These are phyloP conservation scores for Dioscorea zingiberensis DNA, from an alignment of 106 monocot genomes.

Conservation along the genomic window DNA sequence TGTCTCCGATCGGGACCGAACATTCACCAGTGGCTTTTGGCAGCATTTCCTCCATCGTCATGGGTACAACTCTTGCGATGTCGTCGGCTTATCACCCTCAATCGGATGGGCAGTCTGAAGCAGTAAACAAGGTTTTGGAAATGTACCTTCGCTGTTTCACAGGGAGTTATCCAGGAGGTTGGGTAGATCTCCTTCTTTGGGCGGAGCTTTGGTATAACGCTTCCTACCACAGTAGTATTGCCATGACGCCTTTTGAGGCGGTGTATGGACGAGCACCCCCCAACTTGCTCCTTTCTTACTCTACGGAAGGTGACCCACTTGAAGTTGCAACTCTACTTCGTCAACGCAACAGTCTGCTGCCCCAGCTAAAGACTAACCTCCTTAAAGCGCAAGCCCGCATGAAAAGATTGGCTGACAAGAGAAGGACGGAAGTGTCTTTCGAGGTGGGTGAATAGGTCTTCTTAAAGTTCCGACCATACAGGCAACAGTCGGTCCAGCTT, in stretches of 20 bases:
- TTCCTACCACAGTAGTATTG: background rate
- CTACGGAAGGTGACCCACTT: too few relatives aligned
- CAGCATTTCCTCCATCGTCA: background rate
- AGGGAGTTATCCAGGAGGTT: too few relatives aligned
- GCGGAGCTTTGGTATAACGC: background rate
- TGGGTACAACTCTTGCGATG: background rate
- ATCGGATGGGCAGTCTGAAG: background rate
- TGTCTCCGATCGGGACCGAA: background rate
- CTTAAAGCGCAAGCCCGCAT: too few relatives aligned
- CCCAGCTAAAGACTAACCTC: too few relatives aligned
- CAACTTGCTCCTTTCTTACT: too few relatives aligned
- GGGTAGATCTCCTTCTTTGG: background rate
- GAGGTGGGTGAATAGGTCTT: background rate
- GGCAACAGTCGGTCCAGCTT: too few relatives aligned
- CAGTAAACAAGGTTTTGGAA: background rate
- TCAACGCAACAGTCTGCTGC: too few relatives aligned
- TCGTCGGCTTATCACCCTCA: background rate
- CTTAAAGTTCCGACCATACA: background rate
- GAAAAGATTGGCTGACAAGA: too few relatives aligned
- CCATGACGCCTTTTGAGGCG: background rate
- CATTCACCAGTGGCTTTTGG: background rate
- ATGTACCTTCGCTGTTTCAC: background rate
- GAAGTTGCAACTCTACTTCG: too few relatives aligned
- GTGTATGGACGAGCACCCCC: background rate
- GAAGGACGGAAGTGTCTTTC: too few relatives aligned